These are phyloP conservation scores for Croton setiger DNA, from an alignment of 441 rosid genomes.

Conservation along the genomic window DNA sequence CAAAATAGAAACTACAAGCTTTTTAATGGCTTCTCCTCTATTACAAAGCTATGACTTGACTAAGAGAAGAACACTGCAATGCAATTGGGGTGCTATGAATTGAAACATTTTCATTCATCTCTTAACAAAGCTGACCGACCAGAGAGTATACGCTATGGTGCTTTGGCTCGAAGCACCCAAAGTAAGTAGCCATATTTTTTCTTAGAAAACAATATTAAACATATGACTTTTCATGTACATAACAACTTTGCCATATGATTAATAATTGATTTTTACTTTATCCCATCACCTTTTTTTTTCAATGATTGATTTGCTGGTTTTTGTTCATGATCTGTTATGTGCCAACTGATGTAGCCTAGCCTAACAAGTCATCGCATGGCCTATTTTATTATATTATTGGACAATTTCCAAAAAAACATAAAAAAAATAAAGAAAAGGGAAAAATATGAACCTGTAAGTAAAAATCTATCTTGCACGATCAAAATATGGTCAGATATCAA, in stretches of 20 bases:
- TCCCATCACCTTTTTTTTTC: background rate
- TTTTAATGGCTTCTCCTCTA: too few species aligned
- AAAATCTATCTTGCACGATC: too few species aligned
- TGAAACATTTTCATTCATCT: too few species aligned
- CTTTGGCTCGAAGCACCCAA: conserved; percentile 15
- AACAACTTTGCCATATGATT: background rate
- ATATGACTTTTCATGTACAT: background rate
- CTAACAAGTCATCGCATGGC: too few species aligned
- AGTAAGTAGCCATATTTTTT: background rate
- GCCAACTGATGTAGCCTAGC: too few species aligned
- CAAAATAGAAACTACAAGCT: background rate
- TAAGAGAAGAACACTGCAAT: too few species aligned
- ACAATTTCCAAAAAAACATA: too few species aligned
- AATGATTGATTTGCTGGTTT: background rate
- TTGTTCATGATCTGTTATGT: background rate
- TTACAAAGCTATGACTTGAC: background rate
- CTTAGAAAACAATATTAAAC: conserved; percentile 4
- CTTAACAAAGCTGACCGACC: background rate
- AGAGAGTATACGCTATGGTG: background rate
- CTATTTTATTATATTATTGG: too few species aligned
- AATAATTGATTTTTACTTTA: background rate
- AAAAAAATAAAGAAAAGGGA: too few species aligned
- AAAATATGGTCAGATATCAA: too few species aligned
- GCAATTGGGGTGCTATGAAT: too few species aligned
- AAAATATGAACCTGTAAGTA: too few species aligned